Base-by-base conservation (phyloP, 306 rosid species). In the Hippophae rhamnoides region DNA sequence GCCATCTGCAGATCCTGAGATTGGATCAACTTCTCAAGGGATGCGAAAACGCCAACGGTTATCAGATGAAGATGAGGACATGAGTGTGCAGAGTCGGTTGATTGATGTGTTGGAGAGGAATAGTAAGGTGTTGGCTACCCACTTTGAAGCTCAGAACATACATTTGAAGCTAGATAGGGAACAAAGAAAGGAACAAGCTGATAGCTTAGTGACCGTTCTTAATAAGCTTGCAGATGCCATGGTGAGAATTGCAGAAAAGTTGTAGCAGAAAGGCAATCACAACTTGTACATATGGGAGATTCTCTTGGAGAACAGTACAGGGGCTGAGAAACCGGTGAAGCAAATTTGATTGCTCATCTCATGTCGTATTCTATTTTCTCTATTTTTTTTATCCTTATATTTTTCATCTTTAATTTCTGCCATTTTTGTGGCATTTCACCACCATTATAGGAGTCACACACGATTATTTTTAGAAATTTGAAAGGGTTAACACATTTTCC, bases 181-280 rank as follows among this genome's bases (percentile, higher is more conserved):
- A 70, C 99, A 85, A 78, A 84, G 89, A 78, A 92, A 79, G 61
- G 81, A 76, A 72, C 84, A 87, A 55, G 78, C 87, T 4, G 82
- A 76, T 60, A 79, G 69, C 73, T 60, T 92, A 51, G 82, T 92
- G 60, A 76, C 85, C 45, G 99, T 92, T n/a, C 95, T 92, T 50
- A 83, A 86, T 68, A 92, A 88, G 85, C 85, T 92, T 56, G 99
- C 99, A 52, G 89, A 82, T 69, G 96, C 99, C 54, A 70, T 88
- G 61, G 86, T 93, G 38, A 79, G 95, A 76, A 93, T 93, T 69
- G 95, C 98, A 14, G 98, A 92, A 71, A 92, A 85, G 80, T 70
- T 83, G 73, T 92, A 86, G 80, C 62, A 69, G 63, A 62, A 65
- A 47, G 45, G 72, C 58, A 62, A 23, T 65, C 71, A 54, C 61